Percentiles rank a stretch among this genome's conserved stretches.
Conservation (phyloP, 169 alveolate genomes). For the Amoebophrya sp. region DNA sequence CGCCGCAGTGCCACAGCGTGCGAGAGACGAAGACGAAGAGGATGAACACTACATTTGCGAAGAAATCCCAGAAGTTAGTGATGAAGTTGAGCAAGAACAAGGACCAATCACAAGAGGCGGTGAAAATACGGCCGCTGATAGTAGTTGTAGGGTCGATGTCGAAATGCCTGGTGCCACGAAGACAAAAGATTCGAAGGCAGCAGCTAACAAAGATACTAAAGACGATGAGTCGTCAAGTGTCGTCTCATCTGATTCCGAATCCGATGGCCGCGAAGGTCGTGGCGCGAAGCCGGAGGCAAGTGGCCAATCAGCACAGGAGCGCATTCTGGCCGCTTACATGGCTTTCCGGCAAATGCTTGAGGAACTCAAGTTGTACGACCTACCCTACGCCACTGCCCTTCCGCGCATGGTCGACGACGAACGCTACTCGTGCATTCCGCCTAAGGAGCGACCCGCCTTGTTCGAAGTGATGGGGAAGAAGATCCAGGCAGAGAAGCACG, state of each 20-base stretch:
- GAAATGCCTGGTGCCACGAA: too few relatives aligned
- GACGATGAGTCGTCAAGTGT: too few relatives aligned
- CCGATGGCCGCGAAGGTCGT: background rate
- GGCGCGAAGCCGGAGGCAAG: background rate
- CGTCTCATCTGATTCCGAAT: too few relatives aligned
- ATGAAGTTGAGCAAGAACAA: background rate
- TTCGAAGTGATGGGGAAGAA: background rate
- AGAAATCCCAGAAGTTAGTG: background rate
- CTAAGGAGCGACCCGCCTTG: slow-evolving; percentile 19
- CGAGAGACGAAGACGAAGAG: background rate
- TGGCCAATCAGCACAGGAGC: background rate
- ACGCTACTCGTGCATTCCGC: background rate
- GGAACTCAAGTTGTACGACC: background rate
- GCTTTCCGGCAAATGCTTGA: background rate
- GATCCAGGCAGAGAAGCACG: background rate
- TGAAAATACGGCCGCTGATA: background rate
- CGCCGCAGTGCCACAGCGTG: background rate
- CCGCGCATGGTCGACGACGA: background rate
- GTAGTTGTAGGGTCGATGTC: too few relatives aligned
- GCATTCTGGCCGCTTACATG: background rate
- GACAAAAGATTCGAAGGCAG: too few relatives aligned
- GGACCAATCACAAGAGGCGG: background rate
- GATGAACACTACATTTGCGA: background rate
- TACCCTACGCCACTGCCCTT: background rate
- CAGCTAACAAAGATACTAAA: too few relatives aligned